Conservation (phyloP, 176 grass and related monocot genomes). For the Bonia amplexicaulis region DNA sequence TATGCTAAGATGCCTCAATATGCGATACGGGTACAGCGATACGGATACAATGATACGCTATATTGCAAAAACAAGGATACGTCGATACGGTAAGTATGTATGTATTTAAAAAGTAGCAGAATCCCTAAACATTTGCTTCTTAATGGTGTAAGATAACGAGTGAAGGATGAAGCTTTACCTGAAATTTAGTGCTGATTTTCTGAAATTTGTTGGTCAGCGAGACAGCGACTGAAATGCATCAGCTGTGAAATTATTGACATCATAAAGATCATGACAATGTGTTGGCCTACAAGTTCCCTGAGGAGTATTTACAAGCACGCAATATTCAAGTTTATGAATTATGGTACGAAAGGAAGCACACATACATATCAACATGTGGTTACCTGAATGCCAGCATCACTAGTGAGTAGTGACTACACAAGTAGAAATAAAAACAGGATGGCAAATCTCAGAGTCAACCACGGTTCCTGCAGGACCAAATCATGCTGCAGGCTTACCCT, state of each 20-base stretch:
- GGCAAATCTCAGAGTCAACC: constrained; percentile 43
- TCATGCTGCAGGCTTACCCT: too few species aligned
- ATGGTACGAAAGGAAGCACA: neutral
- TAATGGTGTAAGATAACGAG: too few species aligned
- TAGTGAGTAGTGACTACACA: constrained; percentile 54
- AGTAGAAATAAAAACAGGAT: constrained; percentile 84
- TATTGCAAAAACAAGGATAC: too few species aligned
- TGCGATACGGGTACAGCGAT: too few species aligned
- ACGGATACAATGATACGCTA: too few species aligned
- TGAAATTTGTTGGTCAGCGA: constrained; percentile 64
- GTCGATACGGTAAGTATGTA: too few species aligned
- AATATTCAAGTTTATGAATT: neutral
- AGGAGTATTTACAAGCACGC: neutral
- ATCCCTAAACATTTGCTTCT: too few species aligned
- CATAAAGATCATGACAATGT: constrained; percentile 74
- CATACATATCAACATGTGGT: neutral
- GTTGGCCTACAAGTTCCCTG: constrained; percentile 83
- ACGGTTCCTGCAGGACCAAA: too few species aligned
- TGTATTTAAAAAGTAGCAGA: too few species aligned
- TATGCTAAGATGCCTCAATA: too few species aligned
- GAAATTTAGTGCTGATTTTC: too few species aligned
- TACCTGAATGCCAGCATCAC: constrained; percentile 77
- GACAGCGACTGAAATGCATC: constrained; percentile 41
- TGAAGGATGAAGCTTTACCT: too few species aligned
- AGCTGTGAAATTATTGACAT: constrained; percentile 70